Conservation (phyloP, 2,329 filamentous ascomycete species). For the Gaeumannomyces tritici region DNA sequence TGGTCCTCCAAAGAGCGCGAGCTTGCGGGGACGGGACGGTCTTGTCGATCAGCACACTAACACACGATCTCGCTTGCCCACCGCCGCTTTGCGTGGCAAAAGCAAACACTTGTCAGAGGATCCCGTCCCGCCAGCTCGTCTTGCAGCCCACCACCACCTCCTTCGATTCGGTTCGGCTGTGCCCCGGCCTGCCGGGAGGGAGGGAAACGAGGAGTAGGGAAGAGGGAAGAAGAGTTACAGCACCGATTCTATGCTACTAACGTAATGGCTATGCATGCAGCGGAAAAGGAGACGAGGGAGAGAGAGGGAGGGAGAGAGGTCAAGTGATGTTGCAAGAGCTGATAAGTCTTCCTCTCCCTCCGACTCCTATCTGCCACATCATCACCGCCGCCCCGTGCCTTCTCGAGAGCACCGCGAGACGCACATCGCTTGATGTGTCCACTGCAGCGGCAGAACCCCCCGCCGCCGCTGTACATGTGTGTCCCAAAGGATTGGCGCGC, state of each 20-base stretch:
- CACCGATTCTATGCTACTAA: background rate
- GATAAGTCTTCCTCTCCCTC: background rate
- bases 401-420: background rate
- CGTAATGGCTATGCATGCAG: background rate
- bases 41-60: background rate
- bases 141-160: background rate
- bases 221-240: background rate
- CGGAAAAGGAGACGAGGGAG: too few species aligned
- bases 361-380: background rate
- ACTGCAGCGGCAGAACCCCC: too few species aligned
- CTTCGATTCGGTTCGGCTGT: background rate
- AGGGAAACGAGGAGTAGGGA: background rate
- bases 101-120: too few species aligned
- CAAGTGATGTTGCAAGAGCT: background rate
- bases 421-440: too few species aligned
- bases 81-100: too few species aligned
- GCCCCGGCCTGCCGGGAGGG: too few species aligned
- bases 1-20: too few species aligned
- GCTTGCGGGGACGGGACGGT: too few species aligned
- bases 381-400: background rate
- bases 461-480: too few species aligned
- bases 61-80: too few species aligned
- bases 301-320: too few species aligned
- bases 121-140: too few species aligned
- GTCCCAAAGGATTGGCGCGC: background rate